Evolutionary conservation across 495 filamentous ascomycete genomes (phyloP), one percentile per base, ranked within the genome.

Genomic region (Trichoderma reesei): DNA sequence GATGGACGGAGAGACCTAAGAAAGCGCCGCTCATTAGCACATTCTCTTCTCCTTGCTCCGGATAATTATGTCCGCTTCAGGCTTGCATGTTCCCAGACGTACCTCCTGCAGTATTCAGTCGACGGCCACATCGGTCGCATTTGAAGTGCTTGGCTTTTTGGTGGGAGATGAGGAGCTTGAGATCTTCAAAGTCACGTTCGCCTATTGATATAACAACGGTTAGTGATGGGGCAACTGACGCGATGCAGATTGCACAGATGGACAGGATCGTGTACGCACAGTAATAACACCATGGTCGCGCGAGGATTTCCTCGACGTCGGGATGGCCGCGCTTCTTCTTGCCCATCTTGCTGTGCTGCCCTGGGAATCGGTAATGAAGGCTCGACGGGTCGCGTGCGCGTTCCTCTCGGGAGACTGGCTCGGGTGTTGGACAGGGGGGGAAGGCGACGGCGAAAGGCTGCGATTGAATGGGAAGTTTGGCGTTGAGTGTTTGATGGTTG

Each of bases 81-180:
- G 11, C 6, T 39, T 10, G 56, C 8, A 4, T 20, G 16, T 6
- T 38, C 26, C 38, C 42, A 38, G 16, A 74, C 84, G 72, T 73
- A 92, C 94, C 94, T 79, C 95, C 95, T 61, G 93, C 94, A 2
- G 94, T 98, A 70, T 97, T 96, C 41, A 98, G 74, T 67, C 92
- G 82, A 65, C 94, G 85, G 31, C 83, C 83, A 72, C 94, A 98
- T 78, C 87, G 77, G 66, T 96, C 90, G 75, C 94, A 98, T 72
- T 95, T 96, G 83, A 95, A 98, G 74, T 98, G 94, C 76, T 97
- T 98, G 26, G 94, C 92, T 73, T 96, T 97, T 72, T 98, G 95
- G 76, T 98, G 94, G 61, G 88, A 88, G 66, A 96, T 95, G 60
- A 98, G 85, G 65, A 98, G 91, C 77, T 95, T 96, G 13, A 97